These are phyloP conservation scores for Fusarium cyanostomum DNA, from an alignment of 2,329 filamentous ascomycete species.

Conservation along the genomic window DNA sequence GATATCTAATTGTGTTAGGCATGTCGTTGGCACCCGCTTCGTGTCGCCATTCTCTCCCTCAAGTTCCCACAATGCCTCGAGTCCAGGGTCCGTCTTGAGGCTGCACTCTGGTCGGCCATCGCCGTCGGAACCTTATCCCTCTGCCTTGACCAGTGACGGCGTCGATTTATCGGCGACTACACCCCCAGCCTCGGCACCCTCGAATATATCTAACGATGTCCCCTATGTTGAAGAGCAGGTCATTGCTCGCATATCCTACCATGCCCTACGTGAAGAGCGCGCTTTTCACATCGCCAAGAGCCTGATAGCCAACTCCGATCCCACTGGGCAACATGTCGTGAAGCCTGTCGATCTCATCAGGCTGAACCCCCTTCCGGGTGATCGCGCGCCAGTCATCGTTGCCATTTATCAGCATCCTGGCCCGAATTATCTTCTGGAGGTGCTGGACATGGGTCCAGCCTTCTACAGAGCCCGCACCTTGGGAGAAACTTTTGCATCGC, in stretches of 20 bases:
- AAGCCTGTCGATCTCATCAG: slow-evolving; percentile 82
- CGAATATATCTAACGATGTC: slow-evolving; percentile 54
- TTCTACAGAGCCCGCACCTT: slow-evolving; percentile 68
- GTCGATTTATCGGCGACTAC: slow-evolving; percentile 54
- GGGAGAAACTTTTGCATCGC: slow-evolving; percentile 60
- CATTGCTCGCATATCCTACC: slow-evolving; percentile 83
- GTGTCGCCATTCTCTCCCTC: slow-evolving; percentile 61
- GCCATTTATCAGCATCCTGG: slow-evolving; percentile 85
- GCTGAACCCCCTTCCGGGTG: slow-evolving; percentile 72
- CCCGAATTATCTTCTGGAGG: slow-evolving; percentile 73
- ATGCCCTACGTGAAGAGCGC: slow-evolving; percentile 84
- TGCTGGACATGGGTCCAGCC: slow-evolving; percentile 81
- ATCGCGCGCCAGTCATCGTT: slow-evolving; percentile 77
- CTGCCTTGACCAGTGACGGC: slow-evolving; percentile 47
- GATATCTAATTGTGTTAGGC: slow-evolving; percentile 55
- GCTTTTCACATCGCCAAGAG: slow-evolving; percentile 85
- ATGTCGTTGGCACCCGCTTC: slow-evolving; percentile 71
- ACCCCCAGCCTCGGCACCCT: slow-evolving; percentile 47
- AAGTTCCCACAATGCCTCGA: slow-evolving; percentile 56
- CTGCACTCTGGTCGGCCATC: slow-evolving; percentile 56
- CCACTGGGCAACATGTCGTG: slow-evolving; percentile 78
- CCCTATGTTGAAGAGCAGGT: slow-evolving; percentile 71
- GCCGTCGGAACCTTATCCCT: slow-evolving; percentile 52
- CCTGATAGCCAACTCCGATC: slow-evolving; percentile 76
- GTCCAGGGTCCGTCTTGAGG: slow-evolving; percentile 55